These are phyloP conservation scores for Epichloe aotearoae DNA, from an alignment of 2,329 filamentous ascomycete species.

Conservation along the genomic window DNA sequence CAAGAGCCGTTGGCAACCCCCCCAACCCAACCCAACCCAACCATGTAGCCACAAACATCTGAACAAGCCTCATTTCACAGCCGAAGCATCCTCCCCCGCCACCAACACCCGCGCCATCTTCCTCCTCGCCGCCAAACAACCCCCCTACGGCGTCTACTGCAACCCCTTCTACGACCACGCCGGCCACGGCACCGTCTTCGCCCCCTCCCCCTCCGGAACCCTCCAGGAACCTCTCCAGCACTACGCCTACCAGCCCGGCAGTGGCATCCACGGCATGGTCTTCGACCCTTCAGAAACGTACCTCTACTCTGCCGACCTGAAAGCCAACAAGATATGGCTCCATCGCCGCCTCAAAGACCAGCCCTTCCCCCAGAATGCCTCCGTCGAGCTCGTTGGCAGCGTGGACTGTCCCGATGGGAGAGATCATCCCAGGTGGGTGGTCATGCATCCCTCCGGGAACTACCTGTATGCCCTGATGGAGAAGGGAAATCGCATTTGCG, in stretches of 20 bases:
- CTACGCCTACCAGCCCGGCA: conserved; percentile 55
- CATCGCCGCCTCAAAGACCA: conserved; percentile 50
- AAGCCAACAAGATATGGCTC: conserved; percentile 71
- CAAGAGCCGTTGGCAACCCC: too few species aligned
- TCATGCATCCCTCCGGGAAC: conserved; percentile 63
- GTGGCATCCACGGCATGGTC: conserved; percentile 71
- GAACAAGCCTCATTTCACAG: conserved; percentile 25
- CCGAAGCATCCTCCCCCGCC: conserved; percentile 52
- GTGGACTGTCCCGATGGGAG: conserved; percentile 55
- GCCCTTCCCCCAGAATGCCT: conserved; percentile 31
- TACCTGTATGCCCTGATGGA: conserved; percentile 85
- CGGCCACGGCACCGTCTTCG: conserved; percentile 67
- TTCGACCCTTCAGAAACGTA: conserved; percentile 62
- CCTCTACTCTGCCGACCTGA: conserved; percentile 68
- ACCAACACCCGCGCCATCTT: conserved; percentile 86
- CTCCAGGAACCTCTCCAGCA: conserved; percentile 56
- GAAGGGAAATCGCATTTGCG: conserved; percentile 70
- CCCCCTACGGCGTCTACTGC: conserved; percentile 74
- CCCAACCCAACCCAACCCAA: too few species aligned
- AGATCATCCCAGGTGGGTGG: conserved; percentile 82
- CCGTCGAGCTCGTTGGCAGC: conserved; percentile 56
- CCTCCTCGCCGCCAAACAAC: conserved; percentile 62
- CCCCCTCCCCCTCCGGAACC: conserved; percentile 41
- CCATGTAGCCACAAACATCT: too few species aligned
- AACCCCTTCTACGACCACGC: conserved; percentile 85